Evolutionary conservation across 208 protist species (phyloP).

Genomic region (Trypanosoma vivax): DNA sequence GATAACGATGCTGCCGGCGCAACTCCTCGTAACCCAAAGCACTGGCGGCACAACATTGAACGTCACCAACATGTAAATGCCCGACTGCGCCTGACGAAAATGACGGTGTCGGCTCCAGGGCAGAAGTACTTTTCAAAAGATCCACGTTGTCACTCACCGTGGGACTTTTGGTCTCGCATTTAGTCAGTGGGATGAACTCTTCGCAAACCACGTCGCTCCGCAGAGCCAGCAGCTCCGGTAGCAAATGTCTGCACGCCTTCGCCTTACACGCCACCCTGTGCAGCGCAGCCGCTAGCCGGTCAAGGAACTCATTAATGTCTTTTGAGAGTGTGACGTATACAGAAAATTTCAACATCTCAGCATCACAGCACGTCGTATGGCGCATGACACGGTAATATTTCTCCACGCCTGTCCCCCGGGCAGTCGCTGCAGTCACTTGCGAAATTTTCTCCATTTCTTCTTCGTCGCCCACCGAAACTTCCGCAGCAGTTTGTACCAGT

Average conservation of each 20-base stretch:
- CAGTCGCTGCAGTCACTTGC: background rate
- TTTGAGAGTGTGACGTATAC: conserved; percentile 50
- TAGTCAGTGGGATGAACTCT: conserved; percentile 52
- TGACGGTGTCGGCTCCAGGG: no score
- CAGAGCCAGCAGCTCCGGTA: conserved; percentile 41
- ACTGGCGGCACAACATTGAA: background rate
- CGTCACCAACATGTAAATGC: background rate
- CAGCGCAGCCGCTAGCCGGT: conserved; percentile 35
- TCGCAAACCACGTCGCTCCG: conserved; percentile 44
- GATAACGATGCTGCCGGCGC: conserved; percentile 43
- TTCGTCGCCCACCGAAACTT: conserved; percentile 11
- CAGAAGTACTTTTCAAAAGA: background rate
- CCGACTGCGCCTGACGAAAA: no score
- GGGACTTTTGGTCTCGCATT: background rate
- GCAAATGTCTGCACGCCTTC: conserved; percentile 17
- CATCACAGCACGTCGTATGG: conserved; percentile 56
- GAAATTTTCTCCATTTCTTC: background rate
- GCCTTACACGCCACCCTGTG: conserved; percentile 34
- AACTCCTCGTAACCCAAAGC: conserved; percentile 14
- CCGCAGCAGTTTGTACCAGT: conserved; percentile 14
- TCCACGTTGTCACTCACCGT: background rate
- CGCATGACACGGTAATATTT: conserved; percentile 32
- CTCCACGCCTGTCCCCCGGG: no score
- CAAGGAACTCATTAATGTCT: conserved; percentile 40
- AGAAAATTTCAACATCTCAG: conserved; percentile 49